These are phyloP conservation scores for Gracilaria caudata DNA, from an alignment of 23 red algal species.

Conservation along the genomic window DNA sequence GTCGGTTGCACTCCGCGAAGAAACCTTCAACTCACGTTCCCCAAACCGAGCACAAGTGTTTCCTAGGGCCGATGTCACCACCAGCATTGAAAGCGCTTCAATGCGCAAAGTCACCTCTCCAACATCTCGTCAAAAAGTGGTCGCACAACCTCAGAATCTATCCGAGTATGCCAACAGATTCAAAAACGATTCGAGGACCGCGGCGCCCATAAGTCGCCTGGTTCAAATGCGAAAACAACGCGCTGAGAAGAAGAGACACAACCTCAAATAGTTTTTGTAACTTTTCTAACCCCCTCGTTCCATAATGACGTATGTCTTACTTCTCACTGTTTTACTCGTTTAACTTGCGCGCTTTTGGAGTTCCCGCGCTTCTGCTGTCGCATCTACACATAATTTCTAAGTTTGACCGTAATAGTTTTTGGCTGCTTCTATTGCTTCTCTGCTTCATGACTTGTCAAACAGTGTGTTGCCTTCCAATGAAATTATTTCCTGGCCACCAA, in stretches of 20 bases:
- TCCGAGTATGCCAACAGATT: conserved; percentile 14
- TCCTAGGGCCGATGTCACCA: conserved; percentile 11
- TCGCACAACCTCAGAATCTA: conserved; percentile 28
- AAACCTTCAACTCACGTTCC: background rate
- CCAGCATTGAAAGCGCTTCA: background rate
- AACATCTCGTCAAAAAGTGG: conserved; percentile 11
- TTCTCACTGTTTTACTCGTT: conserved; percentile 20
- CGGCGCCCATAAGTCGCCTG: conserved; percentile 35
- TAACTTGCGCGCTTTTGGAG: background rate
- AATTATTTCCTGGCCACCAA: background rate
- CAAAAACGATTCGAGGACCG: background rate
- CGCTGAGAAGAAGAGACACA: conserved; percentile 38
- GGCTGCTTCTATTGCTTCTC: background rate
- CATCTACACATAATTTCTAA: background rate
- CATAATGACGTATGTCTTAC: background rate
- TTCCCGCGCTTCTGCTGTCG: background rate
- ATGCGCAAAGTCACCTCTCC: background rate
- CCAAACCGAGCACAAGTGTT: conserved; percentile 12
- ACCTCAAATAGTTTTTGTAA: conserved; percentile 23
- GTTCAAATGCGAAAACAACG: conserved; percentile 41
- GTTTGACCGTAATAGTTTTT: background rate
- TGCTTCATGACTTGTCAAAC: conserved; percentile 9
- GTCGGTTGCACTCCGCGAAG: conserved; percentile 15
- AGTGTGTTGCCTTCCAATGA: background rate
- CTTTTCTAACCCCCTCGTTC: background rate